These are phyloP conservation scores for Penicillium herquei DNA, from an alignment of 495 filamentous ascomycete species.

Conservation along the genomic window DNA sequence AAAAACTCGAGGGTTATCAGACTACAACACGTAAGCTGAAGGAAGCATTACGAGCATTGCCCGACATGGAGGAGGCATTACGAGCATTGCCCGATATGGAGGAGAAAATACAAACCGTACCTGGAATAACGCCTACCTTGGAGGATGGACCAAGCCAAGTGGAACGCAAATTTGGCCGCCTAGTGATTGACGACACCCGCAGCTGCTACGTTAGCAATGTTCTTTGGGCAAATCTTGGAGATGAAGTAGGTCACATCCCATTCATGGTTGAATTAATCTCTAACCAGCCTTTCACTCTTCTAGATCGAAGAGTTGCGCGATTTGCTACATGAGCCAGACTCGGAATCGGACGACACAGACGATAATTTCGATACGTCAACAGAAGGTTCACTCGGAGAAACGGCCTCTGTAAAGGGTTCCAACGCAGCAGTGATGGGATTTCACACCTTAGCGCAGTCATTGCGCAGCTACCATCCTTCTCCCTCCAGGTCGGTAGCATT, in stretches of 20 bases:
- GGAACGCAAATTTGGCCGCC: slow-evolving; percentile 52
- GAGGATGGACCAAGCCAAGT: not conserved
- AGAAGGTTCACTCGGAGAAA: not conserved
- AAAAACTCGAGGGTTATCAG: slow-evolving; percentile 7
- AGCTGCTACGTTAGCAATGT: slow-evolving; percentile 74
- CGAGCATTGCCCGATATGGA: not conserved
- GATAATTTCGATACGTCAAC: not conserved
- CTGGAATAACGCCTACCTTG: too few species aligned
- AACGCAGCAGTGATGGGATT: slow-evolving; percentile 53
- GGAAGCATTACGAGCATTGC: not conserved
- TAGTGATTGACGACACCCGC: slow-evolving; percentile 69
- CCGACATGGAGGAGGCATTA: not conserved
- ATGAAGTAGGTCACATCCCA: slow-evolving; percentile 53
- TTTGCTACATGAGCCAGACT: slow-evolving; percentile 50
- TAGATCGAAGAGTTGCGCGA: slow-evolving; percentile 57
- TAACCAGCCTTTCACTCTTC: slow-evolving; percentile 3
- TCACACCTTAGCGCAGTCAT: slow-evolving; percentile 32
- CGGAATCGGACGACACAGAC: not conserved
- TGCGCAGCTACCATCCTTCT: slow-evolving; percentile 39
- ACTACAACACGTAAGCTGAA: not conserved
- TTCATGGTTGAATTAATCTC: not conserved
- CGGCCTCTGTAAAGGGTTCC: slow-evolving; percentile 10
- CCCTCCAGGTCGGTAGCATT: slow-evolving; percentile 59
- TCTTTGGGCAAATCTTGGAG: slow-evolving; percentile 72
- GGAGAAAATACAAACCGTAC: too few species aligned